phyloP scores from a whole-genome alignment of 768 basidiomycete species.

The Gymnopilus junonius region DNA sequence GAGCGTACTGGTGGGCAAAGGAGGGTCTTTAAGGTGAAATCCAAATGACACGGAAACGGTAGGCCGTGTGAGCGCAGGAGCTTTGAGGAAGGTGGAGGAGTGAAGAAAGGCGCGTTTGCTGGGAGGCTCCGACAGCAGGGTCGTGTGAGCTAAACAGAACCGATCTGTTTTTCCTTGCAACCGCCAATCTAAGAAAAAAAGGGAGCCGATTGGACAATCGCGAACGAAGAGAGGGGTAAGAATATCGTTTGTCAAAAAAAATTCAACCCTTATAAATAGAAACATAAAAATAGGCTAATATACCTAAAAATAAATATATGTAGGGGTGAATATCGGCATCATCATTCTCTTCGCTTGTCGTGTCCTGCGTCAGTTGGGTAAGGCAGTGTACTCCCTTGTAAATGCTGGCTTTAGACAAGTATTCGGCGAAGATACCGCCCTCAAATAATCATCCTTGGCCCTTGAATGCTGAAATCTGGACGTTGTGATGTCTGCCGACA shows the following conservation, averaged over 20 bases:
- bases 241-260: neutral
- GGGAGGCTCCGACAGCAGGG: neutral
- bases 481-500: neutral
- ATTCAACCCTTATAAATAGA: neutral
- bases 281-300: neutral
- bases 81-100: neutral
- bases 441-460: neutral
- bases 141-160: neutral
- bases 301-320: neutral
- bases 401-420: too few relatives aligned
- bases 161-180: slow-evolving; percentile 1
- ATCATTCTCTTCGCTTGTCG: too few relatives aligned
- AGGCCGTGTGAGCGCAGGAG: neutral
- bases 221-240: neutral
- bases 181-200: neutral
- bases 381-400: too few relatives aligned
- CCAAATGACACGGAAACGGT: neutral
- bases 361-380: too few relatives aligned
- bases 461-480: neutral
- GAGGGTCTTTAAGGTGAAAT: neutral
- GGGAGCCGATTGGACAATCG: neutral
- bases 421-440: too few relatives aligned
- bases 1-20: neutral
- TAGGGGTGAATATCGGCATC: neutral
- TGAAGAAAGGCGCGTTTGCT: neutral